Conservation (phyloP, 1,284 basidiomycete species). For the Amylostereum chailletii region DNA sequence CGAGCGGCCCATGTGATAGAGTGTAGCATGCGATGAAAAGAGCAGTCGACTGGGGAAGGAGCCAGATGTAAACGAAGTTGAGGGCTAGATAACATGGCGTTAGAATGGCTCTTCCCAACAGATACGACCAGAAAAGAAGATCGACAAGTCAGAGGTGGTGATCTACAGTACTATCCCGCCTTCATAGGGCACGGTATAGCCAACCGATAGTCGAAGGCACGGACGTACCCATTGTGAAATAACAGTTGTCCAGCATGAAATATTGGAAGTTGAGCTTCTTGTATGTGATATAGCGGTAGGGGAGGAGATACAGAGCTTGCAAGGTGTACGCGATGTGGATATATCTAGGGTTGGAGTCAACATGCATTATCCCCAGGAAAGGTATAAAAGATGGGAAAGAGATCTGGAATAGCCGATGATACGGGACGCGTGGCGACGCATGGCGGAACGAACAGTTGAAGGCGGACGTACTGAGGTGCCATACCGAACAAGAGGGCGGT, state of each 20-base stretch:
- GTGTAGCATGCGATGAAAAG: constrained; percentile 86
- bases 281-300: constrained; percentile 74
- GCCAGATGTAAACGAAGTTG: constrained; percentile 84
- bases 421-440: constrained; percentile 3
- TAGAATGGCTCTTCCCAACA: too few relatives aligned
- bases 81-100: constrained; percentile 32
- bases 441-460: constrained; percentile 17
- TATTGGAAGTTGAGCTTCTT: constrained; percentile 89
- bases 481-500: constrained; percentile 79
- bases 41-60: constrained; percentile 62
- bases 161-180: too few relatives aligned
- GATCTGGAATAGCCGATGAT: not conserved
- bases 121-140: too few relatives aligned
- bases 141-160: too few relatives aligned
- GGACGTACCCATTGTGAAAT: constrained; percentile 58
- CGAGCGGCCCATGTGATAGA: constrained; percentile 81
- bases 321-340: constrained; percentile 74
- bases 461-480: constrained; percentile 65
- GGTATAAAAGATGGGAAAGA: not conserved
- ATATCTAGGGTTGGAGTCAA: constrained; percentile 38
- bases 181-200: too few relatives aligned
- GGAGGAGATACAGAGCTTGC: constrained; percentile 70
- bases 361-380: too few relatives aligned
- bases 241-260: constrained; percentile 90
- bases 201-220: too few relatives aligned